These are phyloP conservation scores for Nakazawaea ambrosiae DNA, from an alignment of 805 yeast species.

Conservation along the genomic window DNA sequence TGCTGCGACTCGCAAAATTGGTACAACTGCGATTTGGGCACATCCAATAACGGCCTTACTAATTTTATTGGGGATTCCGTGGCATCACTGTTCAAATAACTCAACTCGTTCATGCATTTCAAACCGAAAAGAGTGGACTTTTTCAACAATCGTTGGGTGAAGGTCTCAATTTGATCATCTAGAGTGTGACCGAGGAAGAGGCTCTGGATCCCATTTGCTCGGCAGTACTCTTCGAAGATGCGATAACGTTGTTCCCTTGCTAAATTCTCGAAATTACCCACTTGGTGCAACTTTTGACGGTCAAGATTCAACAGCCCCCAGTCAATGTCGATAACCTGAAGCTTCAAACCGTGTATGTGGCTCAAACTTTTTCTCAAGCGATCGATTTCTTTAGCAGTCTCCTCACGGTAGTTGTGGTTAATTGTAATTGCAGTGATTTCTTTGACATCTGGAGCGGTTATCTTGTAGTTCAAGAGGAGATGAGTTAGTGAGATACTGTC, in stretches of 20 bases:
- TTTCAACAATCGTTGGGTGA: slow-evolving; percentile 41
- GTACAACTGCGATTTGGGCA: slow-evolving; percentile 36
- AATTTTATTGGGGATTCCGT: slow-evolving; percentile 13
- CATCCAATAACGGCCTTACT: slow-evolving; percentile 46
- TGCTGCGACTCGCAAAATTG: slow-evolving; percentile 33
- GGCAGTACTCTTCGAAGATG: slow-evolving; percentile 35
- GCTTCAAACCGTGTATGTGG: no score
- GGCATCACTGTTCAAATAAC: slow-evolving; percentile 15
- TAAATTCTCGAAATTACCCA: slow-evolving; percentile 42
- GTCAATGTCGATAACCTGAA: slow-evolving; percentile 20
- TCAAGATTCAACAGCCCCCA: background rate
- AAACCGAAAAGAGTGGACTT: slow-evolving; percentile 51
- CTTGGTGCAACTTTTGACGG: background rate
- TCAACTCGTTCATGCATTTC: slow-evolving; percentile 31
- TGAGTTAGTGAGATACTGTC: slow-evolving; percentile 69
- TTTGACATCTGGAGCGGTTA: background rate
- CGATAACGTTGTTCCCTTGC: slow-evolving; percentile 53
- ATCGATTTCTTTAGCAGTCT: no score
- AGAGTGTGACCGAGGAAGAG: slow-evolving; percentile 60
- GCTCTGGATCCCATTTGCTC: slow-evolving; percentile 21
- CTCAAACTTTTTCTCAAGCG: no score
- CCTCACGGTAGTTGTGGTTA: slow-evolving; percentile 60
- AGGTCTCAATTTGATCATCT: slow-evolving; percentile 72
- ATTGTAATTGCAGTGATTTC: slow-evolving; percentile 46
- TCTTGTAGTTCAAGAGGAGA: slow-evolving; percentile 28